Evolutionary conservation across 768 basidiomycete species (phyloP), one percentile per base, ranked within the genome.

Genomic region (Psilocybe sp.): DNA sequence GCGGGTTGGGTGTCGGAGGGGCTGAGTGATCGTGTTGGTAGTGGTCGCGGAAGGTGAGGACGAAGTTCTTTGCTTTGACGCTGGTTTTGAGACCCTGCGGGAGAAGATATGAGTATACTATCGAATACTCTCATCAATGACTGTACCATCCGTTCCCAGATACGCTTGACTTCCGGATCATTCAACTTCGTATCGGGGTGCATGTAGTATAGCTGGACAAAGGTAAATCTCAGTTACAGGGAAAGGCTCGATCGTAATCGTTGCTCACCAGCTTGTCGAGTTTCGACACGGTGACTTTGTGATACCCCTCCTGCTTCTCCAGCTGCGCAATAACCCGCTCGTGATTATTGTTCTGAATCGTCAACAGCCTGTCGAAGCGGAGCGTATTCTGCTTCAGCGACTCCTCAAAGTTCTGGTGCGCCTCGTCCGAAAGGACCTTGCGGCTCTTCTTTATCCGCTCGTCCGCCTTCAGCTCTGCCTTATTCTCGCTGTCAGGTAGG

Each of bases 11-110:
- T 11, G 48, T 53, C 15, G 28, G 32, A 9, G 38, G 16, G 2
- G 8, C 32, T 6, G 52, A 53, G 19, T 49, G 46, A n/a, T 42
- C 47, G 13, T 10, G 20, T 11, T 32, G 47, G n/a, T 49, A 33
- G 20, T 53, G 47, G 20, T 53, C 52, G 16, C 52, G 43, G n/a
- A 49, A 49, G 1, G 52, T 53, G 40, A 49, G 36, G 10, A 53
- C 52, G 15, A 53, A 53, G 7, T 46, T 45, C 39, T 53, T 53
- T 8, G 52, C 52, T 13, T 53, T 49, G 20, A 45, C 44, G n/a
- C 48, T 53, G 15, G 44, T 46, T 3, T 40, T 53, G 4, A 45
- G 23, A 36, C 46, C 46, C 52, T 53, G 33, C 4, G 6, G 28
- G 4, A 4, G 10, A 16, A 15, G 18, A n/a, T n/a, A n/a, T n/a